phyloP scores from a whole-genome alignment of 2,329 filamentous ascomycete species.

The Pyrenophora seminiperda region DNA sequence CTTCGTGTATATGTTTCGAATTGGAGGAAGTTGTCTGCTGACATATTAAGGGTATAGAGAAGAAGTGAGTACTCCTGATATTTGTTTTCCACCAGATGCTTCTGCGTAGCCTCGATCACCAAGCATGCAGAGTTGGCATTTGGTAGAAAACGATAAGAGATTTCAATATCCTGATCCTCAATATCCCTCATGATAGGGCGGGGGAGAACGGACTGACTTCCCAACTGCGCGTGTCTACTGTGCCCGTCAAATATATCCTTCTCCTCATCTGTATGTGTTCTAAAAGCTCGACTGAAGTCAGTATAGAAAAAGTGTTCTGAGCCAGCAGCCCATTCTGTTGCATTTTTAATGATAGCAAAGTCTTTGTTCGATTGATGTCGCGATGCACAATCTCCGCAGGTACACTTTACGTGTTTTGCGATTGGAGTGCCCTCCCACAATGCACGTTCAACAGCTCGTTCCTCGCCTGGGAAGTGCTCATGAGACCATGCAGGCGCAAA shows the following conservation, averaged over 20 bases:
- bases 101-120: conserved; percentile 19
- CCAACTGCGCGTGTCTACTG: conserved; percentile 38
- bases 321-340: conserved; percentile 40
- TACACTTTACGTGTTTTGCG: conserved; percentile 36
- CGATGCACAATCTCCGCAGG: conserved; percentile 35
- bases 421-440: conserved; percentile 46
- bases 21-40: conserved; percentile 29
- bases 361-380: conserved; percentile 32
- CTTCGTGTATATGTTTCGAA: conserved; percentile 21
- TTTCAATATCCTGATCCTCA: neutral
- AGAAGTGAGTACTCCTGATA: conserved; percentile 23
- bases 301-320: conserved; percentile 48
- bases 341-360: conserved; percentile 33
- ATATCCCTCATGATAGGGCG: conserved; percentile 1
- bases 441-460: conserved; percentile 34
- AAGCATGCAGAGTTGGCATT: conserved; percentile 16
- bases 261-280: conserved; percentile 18
- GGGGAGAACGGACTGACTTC: conserved; percentile 44
- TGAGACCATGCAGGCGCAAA: conserved; percentile 56
- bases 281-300: conserved; percentile 45
- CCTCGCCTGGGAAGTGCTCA: conserved; percentile 49
- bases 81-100: neutral
- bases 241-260: conserved; percentile 22
- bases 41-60: conserved; percentile 45
- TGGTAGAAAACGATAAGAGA: conserved; percentile 24